A percentile compares a stretch with the other conserved stretches of the same genome.
Evolutionary conservation across 352 stramenopile species (phyloP).

Genomic region (Pythium brachiatum): DNA sequence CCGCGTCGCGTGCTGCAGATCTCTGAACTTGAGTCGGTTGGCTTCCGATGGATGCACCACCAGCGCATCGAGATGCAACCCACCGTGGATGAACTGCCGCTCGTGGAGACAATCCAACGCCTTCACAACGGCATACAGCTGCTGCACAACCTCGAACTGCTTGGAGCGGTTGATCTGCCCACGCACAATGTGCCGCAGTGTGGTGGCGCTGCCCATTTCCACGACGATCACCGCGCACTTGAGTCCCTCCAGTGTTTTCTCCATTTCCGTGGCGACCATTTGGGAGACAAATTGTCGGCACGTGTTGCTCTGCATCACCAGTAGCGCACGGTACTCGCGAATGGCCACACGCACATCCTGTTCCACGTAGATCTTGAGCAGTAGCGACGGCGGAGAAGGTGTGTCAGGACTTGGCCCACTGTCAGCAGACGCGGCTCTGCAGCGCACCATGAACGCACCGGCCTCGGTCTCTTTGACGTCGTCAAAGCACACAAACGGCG

Average conservation of each 20-base stretch:
- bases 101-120: slow-evolving; percentile 47
- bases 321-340: slow-evolving; percentile 53
- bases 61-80: slow-evolving; percentile 41
- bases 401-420: neutral
- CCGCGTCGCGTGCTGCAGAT: slow-evolving; percentile 44
- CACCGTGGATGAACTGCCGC: slow-evolving; percentile 51
- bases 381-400: slow-evolving; percentile 10
- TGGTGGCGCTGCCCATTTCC: slow-evolving; percentile 38
- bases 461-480: slow-evolving; percentile 38
- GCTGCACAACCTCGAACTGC: slow-evolving; percentile 31
- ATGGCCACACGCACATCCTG: slow-evolving; percentile 47
- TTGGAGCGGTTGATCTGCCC: slow-evolving; percentile 31
- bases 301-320: slow-evolving; percentile 32
- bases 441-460: slow-evolving; percentile 42
- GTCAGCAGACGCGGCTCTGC: neutral
- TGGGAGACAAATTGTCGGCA: slow-evolving; percentile 35
- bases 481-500: slow-evolving; percentile 28
- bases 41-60: slow-evolving; percentile 35
- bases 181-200: slow-evolving; percentile 35
- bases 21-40: slow-evolving; percentile 41
- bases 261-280: slow-evolving; percentile 29
- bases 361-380: slow-evolving; percentile 62
- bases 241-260: slow-evolving; percentile 26
- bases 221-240: slow-evolving; percentile 52
- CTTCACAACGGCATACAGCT: slow-evolving; percentile 36